Conservation (phyloP, 2,329 filamentous ascomycete species). For the Aspergillus pseudoviridinutans region DNA sequence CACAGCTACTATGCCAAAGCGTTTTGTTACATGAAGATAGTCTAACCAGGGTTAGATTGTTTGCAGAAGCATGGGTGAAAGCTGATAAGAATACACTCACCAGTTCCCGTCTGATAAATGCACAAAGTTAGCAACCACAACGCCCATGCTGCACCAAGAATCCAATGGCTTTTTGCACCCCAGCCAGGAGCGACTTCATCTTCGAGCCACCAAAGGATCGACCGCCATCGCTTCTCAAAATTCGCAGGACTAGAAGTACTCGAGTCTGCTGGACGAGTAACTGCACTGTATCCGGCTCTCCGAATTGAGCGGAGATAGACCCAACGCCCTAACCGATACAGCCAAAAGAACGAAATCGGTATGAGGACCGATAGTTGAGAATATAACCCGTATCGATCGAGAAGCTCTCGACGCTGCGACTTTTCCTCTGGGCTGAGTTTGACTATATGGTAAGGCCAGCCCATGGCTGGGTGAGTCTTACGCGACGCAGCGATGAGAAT, state of each 20-base stretch:
- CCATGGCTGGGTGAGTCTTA: not conserved
- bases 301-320: not conserved
- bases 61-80: not conserved
- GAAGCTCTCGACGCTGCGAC: not conserved
- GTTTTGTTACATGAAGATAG: conserved; percentile 55
- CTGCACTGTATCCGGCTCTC: not conserved
- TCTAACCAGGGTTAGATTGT: conserved; percentile 25
- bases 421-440: conserved; percentile 5
- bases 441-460: conserved; percentile 7
- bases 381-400: not conserved
- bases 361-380: not conserved
- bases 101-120: not conserved
- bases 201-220: not conserved
- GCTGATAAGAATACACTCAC: not conserved
- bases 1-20: conserved; percentile 51
- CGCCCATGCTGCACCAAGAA: not conserved
- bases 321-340: not conserved
- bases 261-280: not conserved
- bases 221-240: not conserved
- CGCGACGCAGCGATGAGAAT: not conserved
- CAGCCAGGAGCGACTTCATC: not conserved
- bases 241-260: too few species aligned
- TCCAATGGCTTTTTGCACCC: not conserved
- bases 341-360: not conserved
- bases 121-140: not conserved